Evolutionary conservation across 2,329 filamentous ascomycete species (phyloP), one percentile per base, ranked within the genome.

Genomic region (Metarhizium sp.): DNA sequence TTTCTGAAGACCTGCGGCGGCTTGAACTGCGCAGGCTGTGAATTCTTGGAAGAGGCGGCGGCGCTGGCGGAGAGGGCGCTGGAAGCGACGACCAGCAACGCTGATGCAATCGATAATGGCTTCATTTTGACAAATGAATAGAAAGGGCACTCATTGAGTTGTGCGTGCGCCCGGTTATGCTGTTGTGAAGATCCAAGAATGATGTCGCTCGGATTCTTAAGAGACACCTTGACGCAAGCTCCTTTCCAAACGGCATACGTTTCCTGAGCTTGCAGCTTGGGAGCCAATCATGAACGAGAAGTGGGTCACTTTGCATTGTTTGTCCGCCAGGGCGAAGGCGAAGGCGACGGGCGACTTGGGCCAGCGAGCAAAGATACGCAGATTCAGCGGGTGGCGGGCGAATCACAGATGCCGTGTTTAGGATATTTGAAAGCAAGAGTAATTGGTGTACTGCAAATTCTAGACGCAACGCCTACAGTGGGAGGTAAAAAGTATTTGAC

Each of bases 1-100:
- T 99, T 96, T 75, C 92, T 90, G 77, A 96, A 99, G 62, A 92
- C 88, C 69, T 90, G 88, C 14, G 92, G 87, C 54, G 92, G 91
- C 71, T 82, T 87, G 77, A 96, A 96, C 59, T 79, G 78, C 62
- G 81, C 71, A 47, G 84, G 82, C 58, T 84, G 75, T 55, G 77
- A 78, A 64, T 79, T 70, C 69, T 82, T 82, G 60, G 83, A 80
- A 56, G 80, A 77, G 62, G 79, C 74, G 57, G 73, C 64, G 58
- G 72, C 74, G 57, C 73, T 64, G 58, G 72, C 71, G 58, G 72
- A 71, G 58, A 79, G 67, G 57, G 71, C 68, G 52, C 75, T 68
- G 51, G 76, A 77, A 63, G 83, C 70, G 67, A 85, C 76, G 67
- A 82, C 82, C 61, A 80, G 71, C 65, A 84, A 75, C 62, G 79